These are phyloP conservation scores for Solanum peruvianum DNA, from an alignment of 257 asterid species.

Conservation along the genomic window DNA sequence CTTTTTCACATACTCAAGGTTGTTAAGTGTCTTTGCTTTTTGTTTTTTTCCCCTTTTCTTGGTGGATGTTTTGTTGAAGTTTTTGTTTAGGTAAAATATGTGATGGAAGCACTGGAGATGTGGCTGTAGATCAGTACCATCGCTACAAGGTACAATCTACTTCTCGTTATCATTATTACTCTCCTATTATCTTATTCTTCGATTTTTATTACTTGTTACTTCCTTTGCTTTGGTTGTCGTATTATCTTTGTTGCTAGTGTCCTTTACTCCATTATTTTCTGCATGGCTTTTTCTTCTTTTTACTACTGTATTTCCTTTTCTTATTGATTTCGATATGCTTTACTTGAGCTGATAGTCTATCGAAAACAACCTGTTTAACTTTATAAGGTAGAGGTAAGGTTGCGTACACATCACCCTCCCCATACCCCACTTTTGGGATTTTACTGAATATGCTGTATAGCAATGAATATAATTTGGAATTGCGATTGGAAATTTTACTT, in stretches of 20 bases:
- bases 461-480: background rate
- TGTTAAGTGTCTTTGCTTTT: background rate
- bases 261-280: background rate
- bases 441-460: background rate
- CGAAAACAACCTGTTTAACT: background rate
- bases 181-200: background rate
- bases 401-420: background rate
- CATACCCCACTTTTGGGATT: background rate
- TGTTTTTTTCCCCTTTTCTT: too few species aligned
- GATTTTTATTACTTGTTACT: background rate
- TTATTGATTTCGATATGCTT: background rate
- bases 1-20: conserved; percentile 36
- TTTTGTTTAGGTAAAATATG: conserved; percentile 24
- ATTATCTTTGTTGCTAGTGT: background rate
- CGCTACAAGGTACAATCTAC: conserved; percentile 29
- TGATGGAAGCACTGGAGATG: conserved; percentile 46
- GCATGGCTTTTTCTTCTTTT: background rate
- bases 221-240: background rate
- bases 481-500: background rate
- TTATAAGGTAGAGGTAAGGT: background rate
- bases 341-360: background rate
- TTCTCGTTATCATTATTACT: background rate
- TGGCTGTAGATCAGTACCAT: conserved; percentile 43
- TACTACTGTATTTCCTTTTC: background rate
- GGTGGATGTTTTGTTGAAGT: background rate